phyloP scores from a whole-genome alignment of 352 stramenopile species.

The Salisapilia sapeloensis region DNA sequence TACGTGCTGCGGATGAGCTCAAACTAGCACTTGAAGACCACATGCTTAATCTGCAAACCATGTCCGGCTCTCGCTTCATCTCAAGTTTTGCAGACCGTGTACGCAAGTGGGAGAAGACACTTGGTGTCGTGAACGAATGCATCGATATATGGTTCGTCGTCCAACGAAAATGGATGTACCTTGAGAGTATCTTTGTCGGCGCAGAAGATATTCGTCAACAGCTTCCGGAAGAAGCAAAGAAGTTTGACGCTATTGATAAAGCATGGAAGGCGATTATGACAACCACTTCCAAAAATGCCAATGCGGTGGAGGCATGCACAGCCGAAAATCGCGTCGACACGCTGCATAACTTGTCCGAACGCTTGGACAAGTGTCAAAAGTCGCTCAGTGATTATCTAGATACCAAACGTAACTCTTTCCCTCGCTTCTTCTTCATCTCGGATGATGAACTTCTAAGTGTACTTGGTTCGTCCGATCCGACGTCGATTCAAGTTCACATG shows the following conservation, averaged over 20 bases:
- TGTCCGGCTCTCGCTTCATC: constrained; percentile 85
- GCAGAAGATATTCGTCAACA: constrained; percentile 89
- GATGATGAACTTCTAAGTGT: constrained; percentile 87
- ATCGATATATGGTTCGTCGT: constrained; percentile 88
- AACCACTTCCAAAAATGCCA: constrained; percentile 83
- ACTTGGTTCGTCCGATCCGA: constrained; percentile 82
- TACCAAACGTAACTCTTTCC: constrained; percentile 84
- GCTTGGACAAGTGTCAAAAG: constrained; percentile 84
- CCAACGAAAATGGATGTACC: constrained; percentile 92
- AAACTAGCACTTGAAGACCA: constrained; percentile 76
- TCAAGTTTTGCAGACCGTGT: constrained; percentile 80
- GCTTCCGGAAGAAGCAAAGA: constrained; percentile 86
- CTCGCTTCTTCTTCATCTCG: constrained; percentile 91
- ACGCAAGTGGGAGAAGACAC: constrained; percentile 82
- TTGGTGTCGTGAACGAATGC: constrained; percentile 83
- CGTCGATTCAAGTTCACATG: constrained; percentile 88
- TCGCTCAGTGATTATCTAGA: constrained; percentile 83
- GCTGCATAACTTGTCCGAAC: constrained; percentile 71
- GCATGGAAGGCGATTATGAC: constrained; percentile 87
- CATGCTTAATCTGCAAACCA: constrained; percentile 82
- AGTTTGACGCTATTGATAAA: constrained; percentile 89
- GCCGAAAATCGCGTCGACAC: constrained; percentile 81
- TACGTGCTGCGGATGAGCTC: constrained; percentile 70
- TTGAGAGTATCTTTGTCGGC: constrained; percentile 89
- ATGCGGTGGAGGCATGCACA: constrained; percentile 81